Evolutionary conservation across 2,329 filamentous ascomycete species (phyloP), one percentile per base, ranked within the genome.

Genomic region (Paramyrothecium sp.): DNA sequence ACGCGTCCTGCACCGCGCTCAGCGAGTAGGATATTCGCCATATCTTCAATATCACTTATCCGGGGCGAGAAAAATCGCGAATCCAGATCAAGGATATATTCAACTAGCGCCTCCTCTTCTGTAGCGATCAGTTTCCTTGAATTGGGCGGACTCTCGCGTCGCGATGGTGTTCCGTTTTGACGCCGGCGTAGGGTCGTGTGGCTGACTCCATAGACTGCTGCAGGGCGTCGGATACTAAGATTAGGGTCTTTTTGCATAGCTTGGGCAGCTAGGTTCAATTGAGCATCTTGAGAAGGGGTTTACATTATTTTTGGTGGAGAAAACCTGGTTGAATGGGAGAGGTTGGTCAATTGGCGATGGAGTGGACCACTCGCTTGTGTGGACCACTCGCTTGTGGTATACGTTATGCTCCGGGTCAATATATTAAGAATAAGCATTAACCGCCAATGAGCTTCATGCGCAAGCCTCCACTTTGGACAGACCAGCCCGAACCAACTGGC

Each of bases 401-500:
- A n/a, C n/a, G n/a, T n/a, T n/a, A n/a, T n/a, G n/a, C n/a, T n/a
- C n/a, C n/a, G n/a, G n/a, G n/a, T n/a, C n/a, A n/a, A n/a, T n/a
- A n/a, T n/a, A n/a, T n/a, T n/a, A n/a, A n/a, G n/a, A n/a, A n/a
- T n/a, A n/a, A n/a, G n/a, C n/a, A n/a, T n/a, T n/a, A n/a, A n/a
- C n/a, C n/a, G n/a, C n/a, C n/a, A n/a, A n/a, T n/a, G n/a, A n/a
- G n/a, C n/a, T n/a, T n/a, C n/a, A n/a, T n/a, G n/a, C n/a, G n/a
- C n/a, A n/a, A 1, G 44, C 65, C 11, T 67, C 61, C 3, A 58
- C 26, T 26, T 34, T 56, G 8, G 63, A 53, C 53, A 66, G 51
- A 3, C 65, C 63, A 2, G 62, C 58, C n/a, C 59, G 57, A 2
- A 63, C 61, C 3, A 67, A 56, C 11, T 66, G 56, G 20, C 55